Evolutionary conservation across 495 filamentous ascomycete species (phyloP).

Genomic region (Parmelia sp.): DNA sequence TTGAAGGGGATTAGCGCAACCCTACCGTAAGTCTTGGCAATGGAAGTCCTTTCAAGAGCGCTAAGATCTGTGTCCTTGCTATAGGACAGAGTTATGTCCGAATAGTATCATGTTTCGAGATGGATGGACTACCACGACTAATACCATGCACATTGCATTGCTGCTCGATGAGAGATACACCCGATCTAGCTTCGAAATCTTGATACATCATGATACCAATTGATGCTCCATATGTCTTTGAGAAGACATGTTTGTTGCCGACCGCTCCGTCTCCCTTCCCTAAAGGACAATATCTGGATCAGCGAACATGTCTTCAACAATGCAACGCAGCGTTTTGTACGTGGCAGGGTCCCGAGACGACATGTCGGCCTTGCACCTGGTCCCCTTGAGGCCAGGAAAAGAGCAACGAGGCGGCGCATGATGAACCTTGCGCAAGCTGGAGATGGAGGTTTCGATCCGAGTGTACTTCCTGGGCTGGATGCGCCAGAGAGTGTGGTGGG

Average conservation of each 20-base stretch:
- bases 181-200: not conserved
- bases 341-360: slow-evolving; percentile 35
- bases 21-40: no score
- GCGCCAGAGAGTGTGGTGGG: slow-evolving; percentile 16
- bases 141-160: not conserved
- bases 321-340: slow-evolving; percentile 44
- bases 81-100: not conserved
- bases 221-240: slow-evolving; percentile 18
- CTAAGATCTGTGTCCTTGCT: not conserved
- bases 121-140: not conserved
- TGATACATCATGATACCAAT: slow-evolving; percentile 7
- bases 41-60: no score
- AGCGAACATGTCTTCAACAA: slow-evolving; percentile 48
- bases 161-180: not conserved
- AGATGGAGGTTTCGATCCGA: slow-evolving; percentile 24
- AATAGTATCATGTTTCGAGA: not conserved
- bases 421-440: slow-evolving; percentile 39
- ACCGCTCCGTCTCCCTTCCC: slow-evolving; percentile 2
- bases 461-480: slow-evolving; percentile 26
- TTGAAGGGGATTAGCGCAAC: no score
- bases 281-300: slow-evolving; percentile 46
- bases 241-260: slow-evolving; percentile 21
- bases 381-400: slow-evolving; percentile 52
- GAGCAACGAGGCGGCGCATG: slow-evolving; percentile 46
- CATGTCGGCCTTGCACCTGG: slow-evolving; percentile 53